Evolutionary conservation across 2,329 filamentous ascomycete genomes (phyloP), one percentile per base, ranked within the genome.

Genomic region (Clarireedia homoeocarpa): DNA sequence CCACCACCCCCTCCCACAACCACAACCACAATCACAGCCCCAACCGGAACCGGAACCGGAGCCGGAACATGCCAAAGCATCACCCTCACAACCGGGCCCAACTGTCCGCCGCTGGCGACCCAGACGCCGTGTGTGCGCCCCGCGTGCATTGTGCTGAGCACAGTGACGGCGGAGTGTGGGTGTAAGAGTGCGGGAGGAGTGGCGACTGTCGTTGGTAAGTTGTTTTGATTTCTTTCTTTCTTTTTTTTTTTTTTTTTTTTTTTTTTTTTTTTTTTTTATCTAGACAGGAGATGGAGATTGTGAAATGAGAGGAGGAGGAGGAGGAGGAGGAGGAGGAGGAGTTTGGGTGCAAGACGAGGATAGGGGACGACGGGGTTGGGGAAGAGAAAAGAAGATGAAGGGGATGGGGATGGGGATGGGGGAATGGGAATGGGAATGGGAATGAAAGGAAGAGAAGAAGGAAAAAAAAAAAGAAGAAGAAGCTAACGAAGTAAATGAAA

Each of bases 161-260:
- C 46, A 5, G 36, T 57, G 4, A 61, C 59, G 26, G 42, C 52
- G 23, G 53, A 45, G 6, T 64, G 62, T 57, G 51, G 57, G 3
- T 64, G 62, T 51, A 30, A 2, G 27, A 30, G 27, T 10, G 50
- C 27, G 3, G 44, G n/a, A 5, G 26, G 42, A 2, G 57, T 63
- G 5, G 30, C 9, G 14, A 57, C 51, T 10, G 56, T 51, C 17
- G 62, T 60, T 30, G 55, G 48, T 48, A 5, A 6, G 46, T 48
- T 17, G 1, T 20, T 20, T 20, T 20, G 20, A 20, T 3, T n/a
- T 27, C 15, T 48, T 42, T 42, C 36, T 38, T 42, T 6, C n/a
- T 42, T 5, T 42, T n/a, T n/a, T n/a, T n/a, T n/a, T 20, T 17
- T 45, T 23, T 10, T 20, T 4, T 45, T 9, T 10, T 7, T 12